Evolutionary conservation across 352 stramenopile genomes (phyloP).

Genomic region (Phytophthora cactorum): DNA sequence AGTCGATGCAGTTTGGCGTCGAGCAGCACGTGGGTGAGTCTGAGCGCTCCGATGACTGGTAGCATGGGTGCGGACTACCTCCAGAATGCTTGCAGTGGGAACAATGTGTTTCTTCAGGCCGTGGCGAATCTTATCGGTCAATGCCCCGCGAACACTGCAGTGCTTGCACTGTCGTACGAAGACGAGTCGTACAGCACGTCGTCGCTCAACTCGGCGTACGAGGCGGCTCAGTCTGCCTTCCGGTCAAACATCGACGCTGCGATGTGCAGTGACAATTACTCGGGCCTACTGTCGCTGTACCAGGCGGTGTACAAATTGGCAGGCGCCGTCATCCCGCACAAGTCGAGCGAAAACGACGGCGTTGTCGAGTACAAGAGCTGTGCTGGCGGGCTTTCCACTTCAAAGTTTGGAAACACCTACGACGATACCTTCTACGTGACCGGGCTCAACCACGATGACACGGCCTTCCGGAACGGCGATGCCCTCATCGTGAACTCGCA

Average conservation of each 20-base stretch:
- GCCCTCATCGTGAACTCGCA: conserved; percentile 38
- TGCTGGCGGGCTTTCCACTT: conserved; percentile 28
- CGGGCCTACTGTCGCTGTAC: conserved; percentile 38
- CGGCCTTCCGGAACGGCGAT: conserved; percentile 44
- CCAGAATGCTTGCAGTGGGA: conserved; percentile 35
- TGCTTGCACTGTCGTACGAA: conserved; percentile 35
- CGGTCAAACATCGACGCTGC: conserved; percentile 34
- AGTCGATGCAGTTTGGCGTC: conserved; percentile 45
- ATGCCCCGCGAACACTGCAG: conserved; percentile 35
- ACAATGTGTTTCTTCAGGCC: conserved; percentile 29
- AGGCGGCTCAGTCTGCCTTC: conserved; percentile 33
- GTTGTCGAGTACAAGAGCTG: conserved; percentile 58
- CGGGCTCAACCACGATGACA: conserved; percentile 50
- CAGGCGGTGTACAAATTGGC: conserved; percentile 30
- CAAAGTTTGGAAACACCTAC: conserved; percentile 43
- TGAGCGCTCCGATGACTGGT: conserved; percentile 45
- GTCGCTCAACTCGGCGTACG: conserved; percentile 32
- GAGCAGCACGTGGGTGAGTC: conserved; percentile 37
- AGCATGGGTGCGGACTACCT: conserved; percentile 51
- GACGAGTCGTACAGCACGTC: conserved; percentile 24
- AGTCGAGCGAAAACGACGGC: conserved; percentile 40
- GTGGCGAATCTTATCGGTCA: conserved; percentile 41
- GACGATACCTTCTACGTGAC: conserved; percentile 44
- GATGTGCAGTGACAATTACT: conserved; percentile 48
- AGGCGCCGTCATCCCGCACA: conserved; percentile 38